Evolutionary conservation across 768 basidiomycete genomes (phyloP).

Genomic region (Agaricus subrufescens): DNA sequence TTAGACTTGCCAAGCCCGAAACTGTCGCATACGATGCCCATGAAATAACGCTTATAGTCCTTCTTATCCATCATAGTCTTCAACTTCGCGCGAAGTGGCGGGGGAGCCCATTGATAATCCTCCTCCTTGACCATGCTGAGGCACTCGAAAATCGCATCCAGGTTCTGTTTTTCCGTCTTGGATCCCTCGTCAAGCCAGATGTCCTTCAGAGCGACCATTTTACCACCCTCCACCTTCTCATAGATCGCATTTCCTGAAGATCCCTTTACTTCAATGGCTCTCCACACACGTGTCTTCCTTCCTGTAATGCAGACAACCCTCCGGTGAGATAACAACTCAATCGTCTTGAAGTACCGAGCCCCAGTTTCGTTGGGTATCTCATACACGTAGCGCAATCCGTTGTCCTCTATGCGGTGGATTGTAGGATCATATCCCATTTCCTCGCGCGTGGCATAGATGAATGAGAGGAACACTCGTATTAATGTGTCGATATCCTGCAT

Average conservation of each 20-base stretch:
- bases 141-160: conserved; percentile 9
- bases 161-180: conserved; percentile 12
- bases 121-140: background rate
- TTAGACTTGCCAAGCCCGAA: background rate
- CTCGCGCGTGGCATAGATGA: conserved; percentile 2
- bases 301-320: conserved; percentile 8
- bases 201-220: conserved; percentile 14
- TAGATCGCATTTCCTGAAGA: background rate
- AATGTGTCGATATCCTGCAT: background rate
- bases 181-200: conserved; percentile 15
- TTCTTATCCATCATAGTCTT: background rate
- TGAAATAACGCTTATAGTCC: conserved; percentile 1
- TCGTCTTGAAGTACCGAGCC: background rate
- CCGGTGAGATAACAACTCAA: background rate
- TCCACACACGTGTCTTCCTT: conserved; percentile 13
- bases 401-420: background rate
- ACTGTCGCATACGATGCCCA: conserved; percentile 1
- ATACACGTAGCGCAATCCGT: background rate
- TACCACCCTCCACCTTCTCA: background rate
- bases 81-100: background rate
- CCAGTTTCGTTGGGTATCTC: background rate
- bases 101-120: background rate
- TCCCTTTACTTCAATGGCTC: conserved; percentile 6
- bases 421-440: conserved; percentile 10
- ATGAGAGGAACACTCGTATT: conserved; percentile 2